These are phyloP conservation scores for Candida sp. DNA, from an alignment of 1,139 yeast genomes.

Conservation along the genomic window DNA sequence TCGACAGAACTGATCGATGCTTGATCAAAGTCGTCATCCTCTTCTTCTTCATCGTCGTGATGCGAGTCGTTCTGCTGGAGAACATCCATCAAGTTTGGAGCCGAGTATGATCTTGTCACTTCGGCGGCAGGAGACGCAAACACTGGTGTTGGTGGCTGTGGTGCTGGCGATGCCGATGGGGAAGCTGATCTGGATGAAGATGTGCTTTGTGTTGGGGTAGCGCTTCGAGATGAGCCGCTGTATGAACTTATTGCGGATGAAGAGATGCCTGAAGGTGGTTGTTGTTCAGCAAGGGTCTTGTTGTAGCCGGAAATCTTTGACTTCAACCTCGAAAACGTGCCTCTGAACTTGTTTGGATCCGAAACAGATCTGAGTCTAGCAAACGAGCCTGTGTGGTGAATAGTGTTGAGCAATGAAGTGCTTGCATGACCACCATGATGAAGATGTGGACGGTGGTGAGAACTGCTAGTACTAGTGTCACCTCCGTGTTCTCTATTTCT, in stretches of 20 bases:
- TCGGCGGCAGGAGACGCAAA: not conserved
- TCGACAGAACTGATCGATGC: conserved; percentile 1
- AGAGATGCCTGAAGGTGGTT: not conserved
- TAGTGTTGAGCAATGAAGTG: not conserved
- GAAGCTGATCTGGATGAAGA: not conserved
- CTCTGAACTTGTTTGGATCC: conserved; percentile 20
- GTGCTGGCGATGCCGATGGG: not conserved
- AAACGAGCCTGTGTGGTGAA: conserved; percentile 2
- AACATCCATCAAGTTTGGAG: not conserved
- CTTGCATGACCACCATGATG: not conserved
- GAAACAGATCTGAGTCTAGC: conserved; percentile 15
- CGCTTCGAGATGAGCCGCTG: not conserved
- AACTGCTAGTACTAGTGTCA: conserved; percentile 2
- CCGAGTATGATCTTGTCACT: conserved; percentile 3
- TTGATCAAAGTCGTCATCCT: conserved; percentile 10
- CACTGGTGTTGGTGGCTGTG: not conserved
- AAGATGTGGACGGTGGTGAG: not conserved
- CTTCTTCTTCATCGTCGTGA: conserved; percentile 38
- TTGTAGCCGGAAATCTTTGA: conserved; percentile 14
- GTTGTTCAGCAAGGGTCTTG: not conserved
- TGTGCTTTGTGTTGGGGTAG: not conserved
- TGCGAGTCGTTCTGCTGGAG: conserved; percentile 17
- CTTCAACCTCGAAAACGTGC: conserved; percentile 25
- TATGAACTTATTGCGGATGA: not conserved
- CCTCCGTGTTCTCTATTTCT: conserved; percentile 14